These are phyloP conservation scores for Sarocladium brachiariae DNA, from an alignment of 2,329 filamentous ascomycete genomes.

Conservation along the genomic window DNA sequence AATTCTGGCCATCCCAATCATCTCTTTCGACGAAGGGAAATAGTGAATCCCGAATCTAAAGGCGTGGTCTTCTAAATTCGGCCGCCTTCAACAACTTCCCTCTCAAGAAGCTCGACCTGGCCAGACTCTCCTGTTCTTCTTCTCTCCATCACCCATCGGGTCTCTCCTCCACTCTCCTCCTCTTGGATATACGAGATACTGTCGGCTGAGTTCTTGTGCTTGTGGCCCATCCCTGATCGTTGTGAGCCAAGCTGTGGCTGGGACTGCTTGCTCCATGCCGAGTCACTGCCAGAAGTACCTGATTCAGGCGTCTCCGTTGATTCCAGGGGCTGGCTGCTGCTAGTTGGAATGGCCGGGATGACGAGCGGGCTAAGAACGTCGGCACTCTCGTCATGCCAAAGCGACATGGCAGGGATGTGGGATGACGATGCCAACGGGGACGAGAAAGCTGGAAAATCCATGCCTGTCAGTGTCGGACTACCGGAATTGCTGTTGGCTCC, in stretches of 20 bases:
- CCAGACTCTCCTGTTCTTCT: slow-evolving; percentile 59
- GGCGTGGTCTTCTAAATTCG: slow-evolving; percentile 25
- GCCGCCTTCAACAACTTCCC: slow-evolving; percentile 56
- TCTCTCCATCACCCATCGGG: slow-evolving; percentile 63
- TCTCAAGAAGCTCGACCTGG: slow-evolving; percentile 56
- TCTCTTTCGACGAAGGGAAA: neutral
- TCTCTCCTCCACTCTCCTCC: slow-evolving; percentile 47
- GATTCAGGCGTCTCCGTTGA: slow-evolving; percentile 1
- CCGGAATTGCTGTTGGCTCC: slow-evolving; percentile 37
- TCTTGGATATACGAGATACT: slow-evolving; percentile 66
- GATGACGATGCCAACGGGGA: slow-evolving; percentile 18
- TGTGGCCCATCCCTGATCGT: slow-evolving; percentile 32
- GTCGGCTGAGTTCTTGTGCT: slow-evolving; percentile 52
- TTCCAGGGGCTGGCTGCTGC: neutral
- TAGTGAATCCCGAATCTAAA: neutral
- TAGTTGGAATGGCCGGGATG: neutral
- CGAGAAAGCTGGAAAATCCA: slow-evolving; percentile 27
- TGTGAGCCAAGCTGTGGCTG: slow-evolving; percentile 6
- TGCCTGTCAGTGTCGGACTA: slow-evolving; percentile 43
- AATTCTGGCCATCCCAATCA: slow-evolving; percentile 1
- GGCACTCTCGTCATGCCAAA: neutral
- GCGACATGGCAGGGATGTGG: slow-evolving; percentile 9
- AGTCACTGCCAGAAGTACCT: neutral
- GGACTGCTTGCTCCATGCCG: neutral
- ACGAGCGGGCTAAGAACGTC: neutral